phyloP scores from a whole-genome alignment of 495 filamentous ascomycete genomes.

The Penicillium bialowiezense region DNA sequence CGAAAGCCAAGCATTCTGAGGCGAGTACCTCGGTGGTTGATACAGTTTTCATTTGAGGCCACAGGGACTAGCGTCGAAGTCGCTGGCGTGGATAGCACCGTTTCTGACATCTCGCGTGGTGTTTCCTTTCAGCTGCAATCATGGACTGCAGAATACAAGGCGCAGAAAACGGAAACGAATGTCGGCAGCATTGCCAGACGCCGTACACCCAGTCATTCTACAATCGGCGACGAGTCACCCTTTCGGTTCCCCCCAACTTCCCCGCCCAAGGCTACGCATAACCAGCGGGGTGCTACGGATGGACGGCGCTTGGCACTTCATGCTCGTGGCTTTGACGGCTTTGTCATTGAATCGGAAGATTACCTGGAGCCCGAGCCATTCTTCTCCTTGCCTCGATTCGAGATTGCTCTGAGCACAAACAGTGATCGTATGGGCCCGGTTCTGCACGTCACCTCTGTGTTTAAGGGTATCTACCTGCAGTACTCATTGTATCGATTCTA shows the following conservation, averaged over 20 bases:
- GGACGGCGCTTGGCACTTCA: conserved; percentile 80
- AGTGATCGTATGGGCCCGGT: conserved; percentile 83
- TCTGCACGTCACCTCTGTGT: conserved; percentile 78
- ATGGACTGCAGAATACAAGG: conserved; percentile 88
- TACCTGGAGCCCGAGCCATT: conserved; percentile 84
- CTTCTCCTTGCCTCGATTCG: conserved; percentile 79
- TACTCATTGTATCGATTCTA: conserved; percentile 96
- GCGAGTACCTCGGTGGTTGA: conserved; percentile 76
- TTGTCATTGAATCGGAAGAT: conserved; percentile 83
- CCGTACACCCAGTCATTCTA: conserved; percentile 57
- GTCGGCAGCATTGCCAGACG: conserved; percentile 53
- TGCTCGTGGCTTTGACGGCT: conserved; percentile 77
- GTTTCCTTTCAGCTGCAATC: conserved; percentile 83
- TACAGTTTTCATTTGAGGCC: conserved; percentile 79
- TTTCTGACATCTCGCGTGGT: conserved; percentile 75
- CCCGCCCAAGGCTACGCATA: conserved; percentile 55
- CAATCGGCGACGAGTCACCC: conserved; percentile 46
- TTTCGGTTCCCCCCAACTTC: conserved; percentile 58
- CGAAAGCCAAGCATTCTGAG: conserved; percentile 67
- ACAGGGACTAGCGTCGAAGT: conserved; percentile 87
- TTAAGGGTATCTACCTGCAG: conserved; percentile 74
- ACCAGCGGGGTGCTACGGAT: conserved; percentile 63
- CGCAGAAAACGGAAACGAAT: conserved; percentile 66
- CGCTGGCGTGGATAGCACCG: conserved; percentile 78
- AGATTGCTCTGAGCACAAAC: conserved; percentile 78